Evolutionary conservation across 2,329 filamentous ascomycete species (phyloP).

Genomic region (Hymenoscyphus linearis): DNA sequence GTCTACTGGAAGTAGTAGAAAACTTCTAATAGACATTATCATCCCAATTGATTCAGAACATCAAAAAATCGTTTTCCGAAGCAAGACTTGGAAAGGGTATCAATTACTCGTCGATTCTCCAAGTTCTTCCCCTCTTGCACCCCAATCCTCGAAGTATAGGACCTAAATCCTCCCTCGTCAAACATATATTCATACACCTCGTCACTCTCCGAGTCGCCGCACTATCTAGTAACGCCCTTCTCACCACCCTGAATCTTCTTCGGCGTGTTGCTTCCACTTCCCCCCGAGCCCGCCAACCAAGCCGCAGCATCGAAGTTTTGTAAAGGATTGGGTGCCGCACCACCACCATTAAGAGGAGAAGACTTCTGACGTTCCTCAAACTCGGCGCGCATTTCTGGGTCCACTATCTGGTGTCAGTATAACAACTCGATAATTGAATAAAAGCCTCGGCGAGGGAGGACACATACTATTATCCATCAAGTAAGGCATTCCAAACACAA

Average conservation of each 20-base stretch:
- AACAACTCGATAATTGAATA: not conserved
- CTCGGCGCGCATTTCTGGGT: constrained; percentile 89
- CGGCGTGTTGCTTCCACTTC: constrained; percentile 21
- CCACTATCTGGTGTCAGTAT: constrained; percentile 56
- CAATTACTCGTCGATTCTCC: not conserved
- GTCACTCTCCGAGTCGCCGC: not conserved
- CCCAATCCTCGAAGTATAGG: not conserved
- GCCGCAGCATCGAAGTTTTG: constrained; percentile 64
- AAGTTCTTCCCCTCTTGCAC: not conserved
- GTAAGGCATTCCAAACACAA: constrained; percentile 92
- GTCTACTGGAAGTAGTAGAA: no score
- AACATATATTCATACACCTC: not conserved
- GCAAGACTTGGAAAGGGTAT: not conserved
- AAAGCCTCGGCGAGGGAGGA: constrained; percentile 1
- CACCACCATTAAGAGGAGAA: constrained; percentile 57
- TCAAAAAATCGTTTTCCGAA: not conserved
- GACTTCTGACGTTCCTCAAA: constrained; percentile 86
- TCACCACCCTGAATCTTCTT: constrained; percentile 23
- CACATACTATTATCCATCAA: constrained; percentile 88
- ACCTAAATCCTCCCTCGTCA: not conserved
- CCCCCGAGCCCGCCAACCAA: constrained; percentile 54
- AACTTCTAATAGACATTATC: no score
- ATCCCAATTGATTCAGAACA: no score
- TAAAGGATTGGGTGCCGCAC: constrained; percentile 43
- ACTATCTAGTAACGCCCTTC: not conserved